Evolutionary conservation across 1,139 yeast species (phyloP), one percentile per base, ranked within the genome.

Genomic region (Sugiyamaella japonica): DNA sequence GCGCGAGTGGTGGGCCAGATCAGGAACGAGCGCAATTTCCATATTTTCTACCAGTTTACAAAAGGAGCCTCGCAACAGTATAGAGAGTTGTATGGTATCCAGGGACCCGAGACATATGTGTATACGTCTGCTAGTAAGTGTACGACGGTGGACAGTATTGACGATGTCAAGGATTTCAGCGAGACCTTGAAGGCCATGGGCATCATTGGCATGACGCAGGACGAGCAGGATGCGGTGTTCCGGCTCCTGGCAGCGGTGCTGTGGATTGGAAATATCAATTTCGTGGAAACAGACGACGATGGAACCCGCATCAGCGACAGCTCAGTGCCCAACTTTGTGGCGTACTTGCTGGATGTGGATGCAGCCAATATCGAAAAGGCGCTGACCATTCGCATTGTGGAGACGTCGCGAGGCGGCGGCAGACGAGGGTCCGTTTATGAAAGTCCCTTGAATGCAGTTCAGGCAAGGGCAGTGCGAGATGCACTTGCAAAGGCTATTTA

Each of bases 1-100:
- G 96, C 89, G 70, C 81, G 99, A 70, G 97, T 95, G 34, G 99
- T 95, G 12, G 84, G 93, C 16, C 99, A 95, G 71, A 89, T 91
- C 64, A 78, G 83, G 61, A 85, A 88, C 65, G 99, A 95, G 75
- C 83, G 99, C 70, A 93, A 93, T 69, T 95, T 93, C 76, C 99
- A 95, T 71, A 95, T 95, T 56, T 95, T 95, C 70, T 95, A 95
- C 69, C 99, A 95, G 73, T 86, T 89, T 70, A 87, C 98, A 15
- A 95, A 93, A 69, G 89, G 89, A 60, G 96, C 97, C 13, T 83
- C 91, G 12, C 90, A 90, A 29, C 79, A 80, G 57, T 91, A 93
- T 69, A 85, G 96, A 68, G 90, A 89, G 63, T 76, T 73, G 46
- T 91, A 76, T 70, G 99, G 99, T 50, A 83, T 95, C 56, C 99